phyloP scores from a whole-genome alignment of 352 stramenopile genomes.

The Phytophthora sansomeana region DNA sequence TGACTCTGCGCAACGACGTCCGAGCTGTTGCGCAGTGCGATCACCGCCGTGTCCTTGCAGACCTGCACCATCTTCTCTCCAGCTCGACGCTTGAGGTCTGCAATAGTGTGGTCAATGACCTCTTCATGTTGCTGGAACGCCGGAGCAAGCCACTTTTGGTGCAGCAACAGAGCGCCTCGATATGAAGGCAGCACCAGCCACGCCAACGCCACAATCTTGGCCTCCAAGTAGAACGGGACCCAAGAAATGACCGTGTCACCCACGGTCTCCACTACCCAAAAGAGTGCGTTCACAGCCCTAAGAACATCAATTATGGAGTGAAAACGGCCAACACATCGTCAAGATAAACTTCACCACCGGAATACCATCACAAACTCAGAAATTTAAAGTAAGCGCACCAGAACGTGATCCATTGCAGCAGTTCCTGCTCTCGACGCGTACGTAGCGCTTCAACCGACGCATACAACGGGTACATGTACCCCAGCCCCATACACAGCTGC shows the following conservation, averaged over 20 bases:
- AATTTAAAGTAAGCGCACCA: constrained; percentile 35
- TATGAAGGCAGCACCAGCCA: constrained; percentile 76
- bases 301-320: neutral
- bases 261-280: constrained; percentile 66
- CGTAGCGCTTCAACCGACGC: constrained; percentile 58
- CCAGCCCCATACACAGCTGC: constrained; percentile 63
- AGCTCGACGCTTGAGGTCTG: constrained; percentile 65
- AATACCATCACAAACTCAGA: neutral
- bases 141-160: constrained; percentile 65
- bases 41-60: constrained; percentile 69
- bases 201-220: constrained; percentile 72
- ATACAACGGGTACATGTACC: constrained; percentile 72
- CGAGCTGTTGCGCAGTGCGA: constrained; percentile 65
- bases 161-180: constrained; percentile 56
- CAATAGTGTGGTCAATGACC: constrained; percentile 62
- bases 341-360: neutral
- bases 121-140: constrained; percentile 77
- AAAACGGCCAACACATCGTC: constrained; percentile 6
- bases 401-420: constrained; percentile 72
- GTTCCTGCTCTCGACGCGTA: constrained; percentile 52
- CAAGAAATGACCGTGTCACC: constrained; percentile 64
- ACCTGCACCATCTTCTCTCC: constrained; percentile 73
- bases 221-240: constrained; percentile 79
- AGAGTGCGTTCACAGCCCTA: constrained; percentile 68
- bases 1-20: constrained; percentile 71